Percentiles rank a stretch among this genome's conserved stretches.
Evolutionary conservation across 441 rosid species (phyloP).

Genomic region (Populus hybrid): DNA sequence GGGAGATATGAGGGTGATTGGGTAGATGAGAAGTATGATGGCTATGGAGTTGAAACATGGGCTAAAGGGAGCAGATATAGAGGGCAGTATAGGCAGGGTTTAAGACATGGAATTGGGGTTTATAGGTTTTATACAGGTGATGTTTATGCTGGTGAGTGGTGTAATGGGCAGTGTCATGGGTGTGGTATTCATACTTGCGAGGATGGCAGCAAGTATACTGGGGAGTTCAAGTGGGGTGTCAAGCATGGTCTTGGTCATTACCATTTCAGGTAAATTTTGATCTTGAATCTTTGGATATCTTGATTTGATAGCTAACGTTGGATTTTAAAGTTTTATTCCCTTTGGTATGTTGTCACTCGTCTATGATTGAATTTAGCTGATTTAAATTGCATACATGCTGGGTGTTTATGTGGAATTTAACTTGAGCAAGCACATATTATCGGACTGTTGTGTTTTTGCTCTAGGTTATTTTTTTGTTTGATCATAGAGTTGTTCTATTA

Average conservation of each 20-base stretch:
- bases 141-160: conserved; percentile 83
- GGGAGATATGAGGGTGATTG: conserved; percentile 82
- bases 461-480: not conserved
- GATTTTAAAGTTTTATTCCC: not conserved
- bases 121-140: conserved; percentile 78
- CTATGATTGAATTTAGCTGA: not conserved
- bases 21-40: conserved; percentile 76
- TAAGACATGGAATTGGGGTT: conserved; percentile 69
- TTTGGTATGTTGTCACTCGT: not conserved
- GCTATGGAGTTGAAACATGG: conserved; percentile 80
- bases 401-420: not conserved
- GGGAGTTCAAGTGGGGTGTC: conserved; percentile 82
- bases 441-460: not conserved
- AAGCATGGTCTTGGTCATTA: conserved; percentile 84
- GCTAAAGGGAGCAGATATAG: conserved; percentile 77
- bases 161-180: conserved; percentile 83
- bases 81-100: conserved; percentile 71
- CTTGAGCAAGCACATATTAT: not conserved
- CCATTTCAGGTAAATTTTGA: conserved; percentile 58
- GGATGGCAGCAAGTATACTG: conserved; percentile 73
- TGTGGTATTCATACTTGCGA: conserved; percentile 78
- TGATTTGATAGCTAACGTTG: not conserved
- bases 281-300: not conserved
- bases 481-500: not conserved
- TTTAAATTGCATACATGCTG: not conserved